Evolutionary conservation across 805 yeast genomes (phyloP), one percentile per base, ranked within the genome.

Genomic region (Candida golubevii): DNA sequence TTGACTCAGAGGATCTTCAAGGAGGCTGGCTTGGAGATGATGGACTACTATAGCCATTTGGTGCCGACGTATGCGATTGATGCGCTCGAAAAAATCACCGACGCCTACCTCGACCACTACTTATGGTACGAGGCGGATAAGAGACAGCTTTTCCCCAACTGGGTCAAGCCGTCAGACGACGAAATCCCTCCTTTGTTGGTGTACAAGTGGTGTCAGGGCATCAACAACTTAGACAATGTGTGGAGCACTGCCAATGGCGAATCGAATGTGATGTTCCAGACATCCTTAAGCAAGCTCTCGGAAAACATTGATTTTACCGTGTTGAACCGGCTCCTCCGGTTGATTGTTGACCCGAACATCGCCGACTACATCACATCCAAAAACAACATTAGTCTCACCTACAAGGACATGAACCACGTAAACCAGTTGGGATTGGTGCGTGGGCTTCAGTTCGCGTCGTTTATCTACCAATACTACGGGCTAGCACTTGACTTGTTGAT

Each of bases 361-460:
- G 99, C 98, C 4, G 98, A 93, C 64, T 93, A 93, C 60, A 84
- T 93, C 55, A 84, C 96, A 1, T 83, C 97, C 0, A 90, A 90
- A 61, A 88, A 88, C 66, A 93, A 93, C 57, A 80, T 90, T 15
- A 76, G 80, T 18, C 57, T 93, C 15, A 75, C 88, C 1, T 95
- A 83, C 65, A 93, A 93, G 62, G 99, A 93, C 60, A 93, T 93
- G 99, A 85, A 82, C 49, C 96, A 89, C 61, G 82, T 87, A 14
- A 91, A 93, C 64, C 88, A 85, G 55, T 81, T 81, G 59, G 99
- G 99, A 15, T 63, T 93, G 45, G 66, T 93, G 13, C 77, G 95
- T 38, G 99, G 99, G 7, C 67, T 93, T 13, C 96, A 88, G 57
- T 93, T 90, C 62, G 79, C 97, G 0, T 82, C 97, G 0, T 93